A percentile compares a stretch with the other conserved stretches of the same genome.
phyloP scores from a whole-genome alignment of 345 rosid genomes.

The Populus euphratica region DNA sequence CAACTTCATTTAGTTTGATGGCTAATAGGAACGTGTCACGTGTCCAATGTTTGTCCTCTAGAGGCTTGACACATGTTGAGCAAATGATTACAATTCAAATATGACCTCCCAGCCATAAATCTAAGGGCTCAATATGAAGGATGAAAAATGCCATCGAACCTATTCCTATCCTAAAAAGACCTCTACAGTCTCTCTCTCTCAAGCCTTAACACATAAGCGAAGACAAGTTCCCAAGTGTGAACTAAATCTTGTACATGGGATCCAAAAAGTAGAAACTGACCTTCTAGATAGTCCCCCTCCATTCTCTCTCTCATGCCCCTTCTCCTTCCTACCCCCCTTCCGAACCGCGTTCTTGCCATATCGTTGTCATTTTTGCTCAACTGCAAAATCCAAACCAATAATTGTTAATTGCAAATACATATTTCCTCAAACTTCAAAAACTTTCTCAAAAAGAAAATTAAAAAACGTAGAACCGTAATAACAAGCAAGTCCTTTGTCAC shows the following conservation, averaged over 20 bases:
- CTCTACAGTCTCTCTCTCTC: not conserved
- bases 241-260: not conserved
- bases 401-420: not conserved
- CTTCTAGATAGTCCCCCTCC: slow-evolving; percentile 23
- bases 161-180: not conserved
- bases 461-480: too few species aligned
- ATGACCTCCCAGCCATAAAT: too few species aligned
- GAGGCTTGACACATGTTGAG: too few species aligned
- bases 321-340: not conserved
- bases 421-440: not conserved
- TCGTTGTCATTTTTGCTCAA: not conserved
- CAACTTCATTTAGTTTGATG: too few species aligned
- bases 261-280: slow-evolving; percentile 4
- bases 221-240: slow-evolving; percentile 19
- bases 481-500: too few species aligned
- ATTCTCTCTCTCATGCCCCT: too few species aligned
- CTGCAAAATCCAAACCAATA: not conserved
- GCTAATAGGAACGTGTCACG: too few species aligned
- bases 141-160: too few species aligned
- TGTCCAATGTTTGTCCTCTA: too few species aligned
- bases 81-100: too few species aligned
- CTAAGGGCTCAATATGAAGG: too few species aligned
- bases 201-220: slow-evolving; percentile 27
- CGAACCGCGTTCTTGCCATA: slow-evolving; percentile 40
- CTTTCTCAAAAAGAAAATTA: too few species aligned